These are phyloP conservation scores for Cryptococcus hybrid DNA, from an alignment of 1,284 basidiomycete genomes.

Conservation along the genomic window DNA sequence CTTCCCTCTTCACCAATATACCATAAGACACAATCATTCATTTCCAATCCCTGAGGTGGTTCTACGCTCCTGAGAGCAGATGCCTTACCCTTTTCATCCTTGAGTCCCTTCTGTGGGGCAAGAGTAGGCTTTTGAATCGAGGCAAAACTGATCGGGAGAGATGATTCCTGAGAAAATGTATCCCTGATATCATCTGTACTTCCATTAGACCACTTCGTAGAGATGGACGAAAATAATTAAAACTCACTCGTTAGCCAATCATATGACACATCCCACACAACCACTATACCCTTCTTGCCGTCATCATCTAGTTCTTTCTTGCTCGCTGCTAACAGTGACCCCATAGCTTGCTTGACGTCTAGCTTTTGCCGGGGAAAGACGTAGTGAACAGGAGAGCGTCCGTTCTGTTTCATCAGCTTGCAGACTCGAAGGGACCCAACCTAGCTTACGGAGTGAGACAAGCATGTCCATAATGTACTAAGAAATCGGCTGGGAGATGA, in stretches of 20 bases:
- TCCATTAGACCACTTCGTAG: neutral
- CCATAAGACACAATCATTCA: slow-evolving; percentile 57
- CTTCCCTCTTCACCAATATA: slow-evolving; percentile 85
- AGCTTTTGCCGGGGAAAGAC: slow-evolving; percentile 47
- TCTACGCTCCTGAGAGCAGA: slow-evolving; percentile 38
- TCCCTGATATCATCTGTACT: slow-evolving; percentile 26
- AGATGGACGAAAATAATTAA: neutral
- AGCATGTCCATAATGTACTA: slow-evolving; percentile 96
- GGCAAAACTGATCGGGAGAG: slow-evolving; percentile 33
- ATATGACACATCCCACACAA: slow-evolving; percentile 80
- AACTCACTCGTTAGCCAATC: slow-evolving; percentile 64
- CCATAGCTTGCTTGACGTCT: slow-evolving; percentile 29
- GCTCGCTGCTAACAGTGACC: slow-evolving; percentile 23
- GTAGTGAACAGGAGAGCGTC: slow-evolving; percentile 49
- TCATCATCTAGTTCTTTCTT: slow-evolving; percentile 20
- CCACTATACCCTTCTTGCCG: slow-evolving; percentile 51
- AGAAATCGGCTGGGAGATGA: slow-evolving; percentile 86
- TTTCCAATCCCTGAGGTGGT: slow-evolving; percentile 37
- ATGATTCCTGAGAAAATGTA: slow-evolving; percentile 14
- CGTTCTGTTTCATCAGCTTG: slow-evolving; percentile 28
- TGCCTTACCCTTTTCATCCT: slow-evolving; percentile 22
- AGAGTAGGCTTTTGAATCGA: slow-evolving; percentile 25
- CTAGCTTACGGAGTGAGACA: slow-evolving; percentile 68
- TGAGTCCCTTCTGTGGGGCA: slow-evolving; percentile 1
- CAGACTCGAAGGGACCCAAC: neutral